These are phyloP conservation scores for Gamarada debralockiae DNA, from an alignment of 495 filamentous ascomycete species.

Conservation along the genomic window DNA sequence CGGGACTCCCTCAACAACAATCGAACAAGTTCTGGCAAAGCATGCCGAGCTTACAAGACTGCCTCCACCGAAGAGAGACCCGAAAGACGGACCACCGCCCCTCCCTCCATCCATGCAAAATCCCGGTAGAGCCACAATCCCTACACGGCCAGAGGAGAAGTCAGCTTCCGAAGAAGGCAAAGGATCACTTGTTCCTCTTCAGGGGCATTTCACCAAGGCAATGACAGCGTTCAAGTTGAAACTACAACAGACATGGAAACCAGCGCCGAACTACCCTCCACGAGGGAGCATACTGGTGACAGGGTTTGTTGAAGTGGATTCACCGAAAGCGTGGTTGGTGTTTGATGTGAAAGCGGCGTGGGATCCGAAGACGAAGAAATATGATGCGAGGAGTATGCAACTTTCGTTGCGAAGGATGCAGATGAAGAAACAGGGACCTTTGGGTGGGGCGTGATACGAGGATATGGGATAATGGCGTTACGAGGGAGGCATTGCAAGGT, in stretches of 20 bases:
- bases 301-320: constrained; percentile 63
- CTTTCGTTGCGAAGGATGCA: constrained; percentile 13
- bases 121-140: neutral
- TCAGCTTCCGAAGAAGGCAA: constrained; percentile 31
- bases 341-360: constrained; percentile 58
- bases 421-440: constrained; percentile 21
- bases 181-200: constrained; percentile 25
- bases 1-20: constrained; percentile 1
- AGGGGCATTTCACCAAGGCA: constrained; percentile 21
- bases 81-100: neutral
- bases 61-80: constrained; percentile 6
- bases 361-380: constrained; percentile 42
- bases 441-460: neutral
- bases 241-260: constrained; percentile 42
- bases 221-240: constrained; percentile 51
- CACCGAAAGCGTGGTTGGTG: constrained; percentile 50
- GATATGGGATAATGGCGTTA: neutral
- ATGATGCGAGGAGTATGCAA: constrained; percentile 17
- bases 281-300: constrained; percentile 60
- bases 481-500: neutral
- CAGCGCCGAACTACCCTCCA: constrained; percentile 41
- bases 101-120: neutral
- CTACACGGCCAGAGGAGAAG: constrained; percentile 2
- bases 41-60: constrained; percentile 10
- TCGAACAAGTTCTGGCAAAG: constrained; percentile 18